phyloP scores from a whole-genome alignment of 768 basidiomycete genomes.

The Clathrus columnatus region DNA sequence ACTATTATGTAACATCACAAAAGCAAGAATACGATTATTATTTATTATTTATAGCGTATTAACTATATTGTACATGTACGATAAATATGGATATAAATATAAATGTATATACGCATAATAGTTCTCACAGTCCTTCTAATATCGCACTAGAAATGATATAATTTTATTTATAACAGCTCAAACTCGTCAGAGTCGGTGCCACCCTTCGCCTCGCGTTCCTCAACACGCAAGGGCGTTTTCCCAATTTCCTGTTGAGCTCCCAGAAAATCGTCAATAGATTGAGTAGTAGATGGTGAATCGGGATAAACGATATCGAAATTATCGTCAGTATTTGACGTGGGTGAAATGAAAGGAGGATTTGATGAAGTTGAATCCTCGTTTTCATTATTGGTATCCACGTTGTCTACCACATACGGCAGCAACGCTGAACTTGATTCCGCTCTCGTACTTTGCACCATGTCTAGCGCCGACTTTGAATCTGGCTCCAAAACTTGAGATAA shows the following conservation, averaged over 20 bases:
- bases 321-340: no score
- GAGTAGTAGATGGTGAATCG: neutral
- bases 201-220: neutral
- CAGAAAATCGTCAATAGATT: neutral
- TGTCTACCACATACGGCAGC: neutral
- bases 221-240: neutral
- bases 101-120: neutral
- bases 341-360: neutral
- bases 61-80: neutral
- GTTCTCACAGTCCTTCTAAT: no score
- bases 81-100: neutral
- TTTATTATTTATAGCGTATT: neutral
- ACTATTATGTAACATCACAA: no score
- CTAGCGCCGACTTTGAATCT: neutral
- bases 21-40: no score
- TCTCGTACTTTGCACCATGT: neutral
- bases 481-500: no score
- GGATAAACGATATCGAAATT: conserved; percentile 6
- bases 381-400: neutral
- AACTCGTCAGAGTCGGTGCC: neutral
- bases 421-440: neutral
- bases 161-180: neutral
- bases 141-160: no score
- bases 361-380: neutral
- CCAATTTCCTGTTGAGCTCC: neutral